Evolutionary conservation across 1,284 basidiomycete species (phyloP).

Genomic region (Naganishia albida): DNA sequence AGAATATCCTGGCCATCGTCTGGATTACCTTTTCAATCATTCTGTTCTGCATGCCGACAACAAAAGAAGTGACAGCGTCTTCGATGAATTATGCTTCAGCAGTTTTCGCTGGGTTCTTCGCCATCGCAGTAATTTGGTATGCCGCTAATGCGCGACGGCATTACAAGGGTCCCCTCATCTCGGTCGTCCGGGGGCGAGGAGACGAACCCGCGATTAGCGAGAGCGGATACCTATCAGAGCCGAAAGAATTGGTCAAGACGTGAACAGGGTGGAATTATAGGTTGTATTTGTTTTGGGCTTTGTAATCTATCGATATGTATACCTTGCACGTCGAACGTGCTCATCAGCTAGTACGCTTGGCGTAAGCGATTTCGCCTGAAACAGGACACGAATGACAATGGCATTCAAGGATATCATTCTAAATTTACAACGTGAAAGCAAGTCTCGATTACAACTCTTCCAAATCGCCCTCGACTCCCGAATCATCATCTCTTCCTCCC

Average conservation of each 20-base stretch:
- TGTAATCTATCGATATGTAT: too few species aligned
- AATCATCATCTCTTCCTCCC: slow-evolving; percentile 45
- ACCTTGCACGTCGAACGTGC: too few species aligned
- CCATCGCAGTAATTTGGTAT: slow-evolving; percentile 52
- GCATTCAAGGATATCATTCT: background rate
- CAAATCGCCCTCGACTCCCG: slow-evolving; percentile 47
- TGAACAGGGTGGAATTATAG: background rate
- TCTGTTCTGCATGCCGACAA: slow-evolving; percentile 56
- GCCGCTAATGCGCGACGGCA: slow-evolving; percentile 38
- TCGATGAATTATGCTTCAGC: slow-evolving; percentile 56
- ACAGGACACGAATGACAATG: too few species aligned
- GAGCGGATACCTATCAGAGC: slow-evolving; percentile 19
- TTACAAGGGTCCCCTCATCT: slow-evolving; percentile 30
- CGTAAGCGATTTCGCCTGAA: too few species aligned
- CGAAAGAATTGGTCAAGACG: slow-evolving; percentile 19
- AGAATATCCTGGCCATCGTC: slow-evolving; percentile 53
- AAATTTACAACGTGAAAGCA: background rate
- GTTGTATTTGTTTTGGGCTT: too few species aligned
- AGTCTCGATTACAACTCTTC: slow-evolving; percentile 43
- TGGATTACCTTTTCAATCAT: slow-evolving; percentile 56
- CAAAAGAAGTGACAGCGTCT: slow-evolving; percentile 48
- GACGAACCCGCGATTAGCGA: background rate
- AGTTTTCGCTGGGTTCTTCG: slow-evolving; percentile 50
- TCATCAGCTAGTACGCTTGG: too few species aligned
- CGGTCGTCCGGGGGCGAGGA: slow-evolving; percentile 9